Evolutionary conservation across 1,139 yeast genomes (phyloP).

Genomic region (Magnusiomyces suaveolens): DNA sequence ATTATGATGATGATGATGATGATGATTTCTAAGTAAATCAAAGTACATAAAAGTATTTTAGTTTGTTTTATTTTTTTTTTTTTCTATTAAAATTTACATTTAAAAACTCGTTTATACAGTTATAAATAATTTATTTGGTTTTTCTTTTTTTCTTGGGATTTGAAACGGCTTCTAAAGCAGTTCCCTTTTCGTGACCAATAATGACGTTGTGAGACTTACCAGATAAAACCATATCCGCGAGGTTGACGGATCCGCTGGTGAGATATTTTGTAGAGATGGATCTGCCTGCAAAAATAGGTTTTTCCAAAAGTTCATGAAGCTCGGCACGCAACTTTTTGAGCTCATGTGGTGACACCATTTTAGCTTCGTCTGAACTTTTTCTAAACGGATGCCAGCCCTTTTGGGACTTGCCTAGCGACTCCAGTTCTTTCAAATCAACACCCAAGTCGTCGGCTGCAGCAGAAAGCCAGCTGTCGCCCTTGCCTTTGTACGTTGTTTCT

Average conservation of each 20-base stretch:
- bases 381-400: slow-evolving; percentile 14
- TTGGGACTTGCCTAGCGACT: slow-evolving; percentile 13
- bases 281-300: slow-evolving; percentile 36
- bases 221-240: slow-evolving; percentile 73
- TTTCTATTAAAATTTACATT: slow-evolving; percentile 9
- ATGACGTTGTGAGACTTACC: slow-evolving; percentile 64
- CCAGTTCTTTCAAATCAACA: slow-evolving; percentile 49
- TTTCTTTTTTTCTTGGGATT: slow-evolving; percentile 26
- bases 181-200: slow-evolving; percentile 56
- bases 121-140: slow-evolving; percentile 8
- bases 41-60: background rate
- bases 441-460: slow-evolving; percentile 94
- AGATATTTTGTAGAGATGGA: slow-evolving; percentile 44
- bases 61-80: slow-evolving; percentile 3
- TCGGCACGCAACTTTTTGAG: slow-evolving; percentile 43
- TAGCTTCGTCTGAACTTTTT: slow-evolving; percentile 36
- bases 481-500: slow-evolving; percentile 49
- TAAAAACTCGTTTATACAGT: too few species aligned
- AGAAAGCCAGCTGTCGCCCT: slow-evolving; percentile 72
- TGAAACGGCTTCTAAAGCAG: slow-evolving; percentile 58
- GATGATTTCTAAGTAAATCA: background rate
- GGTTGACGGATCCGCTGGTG: slow-evolving; percentile 73
- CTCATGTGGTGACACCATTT: slow-evolving; percentile 36
- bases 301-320: slow-evolving; percentile 45
- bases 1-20: slow-evolving; percentile 50